These are phyloP conservation scores for Eragrostis nindensis DNA, from an alignment of 176 grass and related monocot species.

Conservation along the genomic window DNA sequence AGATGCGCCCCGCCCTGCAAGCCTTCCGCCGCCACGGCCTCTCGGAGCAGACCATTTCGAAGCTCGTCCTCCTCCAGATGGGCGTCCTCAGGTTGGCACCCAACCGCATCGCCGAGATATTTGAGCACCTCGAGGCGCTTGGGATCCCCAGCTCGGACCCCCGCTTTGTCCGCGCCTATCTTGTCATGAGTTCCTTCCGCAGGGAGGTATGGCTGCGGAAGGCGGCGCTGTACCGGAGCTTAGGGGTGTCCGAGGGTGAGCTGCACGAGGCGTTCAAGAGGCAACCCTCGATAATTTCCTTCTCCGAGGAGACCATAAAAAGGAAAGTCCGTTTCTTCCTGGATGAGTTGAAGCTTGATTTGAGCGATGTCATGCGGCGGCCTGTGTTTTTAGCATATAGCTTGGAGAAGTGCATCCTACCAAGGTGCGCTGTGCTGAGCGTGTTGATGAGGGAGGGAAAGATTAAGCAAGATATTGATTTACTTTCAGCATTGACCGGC, in stretches of 20 bases:
- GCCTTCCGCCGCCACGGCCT: constrained; percentile 31
- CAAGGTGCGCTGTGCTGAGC: constrained; percentile 50
- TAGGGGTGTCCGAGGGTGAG: constrained; percentile 39
- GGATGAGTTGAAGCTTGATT: constrained; percentile 37
- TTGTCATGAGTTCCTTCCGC: background rate
- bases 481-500: background rate
- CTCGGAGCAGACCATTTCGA: constrained; percentile 11
- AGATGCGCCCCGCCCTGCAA: constrained; percentile 43
- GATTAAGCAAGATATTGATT: background rate
- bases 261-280: constrained; percentile 44
- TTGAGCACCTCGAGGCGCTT: constrained; percentile 39
- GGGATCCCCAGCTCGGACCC: background rate
- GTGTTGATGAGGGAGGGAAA: constrained; percentile 51
- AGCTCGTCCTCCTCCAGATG: constrained; percentile 19
- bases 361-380: background rate
- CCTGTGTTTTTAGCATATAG: constrained; percentile 35
- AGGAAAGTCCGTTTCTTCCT: constrained; percentile 41
- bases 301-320: constrained; percentile 32
- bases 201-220: constrained; percentile 42
- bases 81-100: constrained; percentile 22
- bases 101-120: constrained; percentile 20
- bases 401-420: constrained; percentile 52
- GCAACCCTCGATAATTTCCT: constrained; percentile 15
- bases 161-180: constrained; percentile 31
- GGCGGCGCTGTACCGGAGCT: constrained; percentile 43